Evolutionary conservation across 306 rosid genomes (phyloP).

Genomic region (Quercus robur): DNA sequence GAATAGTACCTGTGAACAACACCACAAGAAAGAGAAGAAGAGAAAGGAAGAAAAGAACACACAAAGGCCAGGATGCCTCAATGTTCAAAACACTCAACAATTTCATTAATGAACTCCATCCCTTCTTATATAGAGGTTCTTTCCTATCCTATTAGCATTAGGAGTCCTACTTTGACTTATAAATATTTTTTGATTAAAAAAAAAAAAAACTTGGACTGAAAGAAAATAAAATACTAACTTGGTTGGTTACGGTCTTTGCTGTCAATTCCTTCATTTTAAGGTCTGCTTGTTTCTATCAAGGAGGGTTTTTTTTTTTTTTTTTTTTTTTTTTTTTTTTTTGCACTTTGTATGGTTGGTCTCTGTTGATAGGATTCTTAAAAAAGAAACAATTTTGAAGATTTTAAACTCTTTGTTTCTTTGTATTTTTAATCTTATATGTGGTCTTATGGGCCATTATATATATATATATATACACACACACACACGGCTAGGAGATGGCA

Average conservation of each 20-base stretch:
- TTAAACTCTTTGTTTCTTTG: neutral
- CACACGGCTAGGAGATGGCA: too few relatives aligned
- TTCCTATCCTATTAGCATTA: too few relatives aligned
- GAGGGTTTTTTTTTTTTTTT: neutral
- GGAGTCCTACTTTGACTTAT: too few relatives aligned
- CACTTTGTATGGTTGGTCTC: neutral
- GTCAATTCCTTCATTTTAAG: neutral
- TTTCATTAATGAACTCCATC: too few relatives aligned
- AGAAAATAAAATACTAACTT: neutral
- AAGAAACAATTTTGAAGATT: neutral
- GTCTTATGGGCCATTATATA: neutral
- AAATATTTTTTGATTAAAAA: too few relatives aligned
- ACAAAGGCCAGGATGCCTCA: too few relatives aligned
- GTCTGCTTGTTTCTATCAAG: neutral
- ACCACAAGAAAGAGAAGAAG: too few relatives aligned
- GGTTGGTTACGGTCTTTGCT: neutral
- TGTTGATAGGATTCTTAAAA: neutral
- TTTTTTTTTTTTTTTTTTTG: neutral
- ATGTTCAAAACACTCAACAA: too few relatives aligned
- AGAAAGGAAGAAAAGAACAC: too few relatives aligned
- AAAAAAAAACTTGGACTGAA: neutral
- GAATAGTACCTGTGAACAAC: too few relatives aligned
- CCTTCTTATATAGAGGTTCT: too few relatives aligned
- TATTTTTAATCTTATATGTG: neutral
- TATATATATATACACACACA: too few relatives aligned